Percentiles rank a stretch among this genome's conserved stretches.
Evolutionary conservation across 2,329 filamentous ascomycete species (phyloP).

Genomic region (Fusarium sp.): DNA sequence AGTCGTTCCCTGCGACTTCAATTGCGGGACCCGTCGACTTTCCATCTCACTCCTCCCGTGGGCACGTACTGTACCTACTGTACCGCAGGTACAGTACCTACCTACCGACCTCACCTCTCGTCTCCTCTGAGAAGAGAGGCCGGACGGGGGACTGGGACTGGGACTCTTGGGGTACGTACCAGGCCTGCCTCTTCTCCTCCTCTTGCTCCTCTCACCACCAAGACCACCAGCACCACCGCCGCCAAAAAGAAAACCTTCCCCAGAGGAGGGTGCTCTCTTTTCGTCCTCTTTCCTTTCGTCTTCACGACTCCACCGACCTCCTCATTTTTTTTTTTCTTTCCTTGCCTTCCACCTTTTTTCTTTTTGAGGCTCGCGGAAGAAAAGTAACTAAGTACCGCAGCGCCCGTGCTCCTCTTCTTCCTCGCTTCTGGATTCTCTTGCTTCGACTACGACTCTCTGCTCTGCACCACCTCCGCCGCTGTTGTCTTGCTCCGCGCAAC

Average conservation of each 20-base stretch:
- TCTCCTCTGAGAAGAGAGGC: not conserved
- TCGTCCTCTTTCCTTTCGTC: constrained; percentile 46
- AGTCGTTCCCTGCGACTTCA: constrained; percentile 38
- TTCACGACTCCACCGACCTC: constrained; percentile 28
- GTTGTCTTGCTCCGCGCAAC: constrained; percentile 5
- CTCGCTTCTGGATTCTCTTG: not conserved
- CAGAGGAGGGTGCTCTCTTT: constrained; percentile 39
- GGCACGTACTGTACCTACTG: constrained; percentile 40
- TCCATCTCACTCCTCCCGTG: constrained; percentile 18
- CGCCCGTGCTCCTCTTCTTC: not conserved
- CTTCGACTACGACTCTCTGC: not conserved
- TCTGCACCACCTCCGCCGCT: constrained; percentile 9
- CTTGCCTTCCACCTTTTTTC: constrained; percentile 48
- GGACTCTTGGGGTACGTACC: constrained; percentile 41
- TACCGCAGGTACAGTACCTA: constrained; percentile 17
- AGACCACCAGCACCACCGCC: constrained; percentile 47
- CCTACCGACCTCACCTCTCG: constrained; percentile 10
- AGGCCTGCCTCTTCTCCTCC: constrained; percentile 43
- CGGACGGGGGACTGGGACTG: not conserved
- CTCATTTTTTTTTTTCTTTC: constrained; percentile 43
- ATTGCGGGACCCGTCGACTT: constrained; percentile 33
- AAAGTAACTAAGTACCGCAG: not conserved
- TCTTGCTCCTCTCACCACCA: constrained; percentile 47
- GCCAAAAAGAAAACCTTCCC: constrained; percentile 50
- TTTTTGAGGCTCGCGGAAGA: constrained; percentile 1